Evolutionary conservation across 139 green algal genomes (phyloP).

Genomic region (Axilococcus clingmanii): DNA sequence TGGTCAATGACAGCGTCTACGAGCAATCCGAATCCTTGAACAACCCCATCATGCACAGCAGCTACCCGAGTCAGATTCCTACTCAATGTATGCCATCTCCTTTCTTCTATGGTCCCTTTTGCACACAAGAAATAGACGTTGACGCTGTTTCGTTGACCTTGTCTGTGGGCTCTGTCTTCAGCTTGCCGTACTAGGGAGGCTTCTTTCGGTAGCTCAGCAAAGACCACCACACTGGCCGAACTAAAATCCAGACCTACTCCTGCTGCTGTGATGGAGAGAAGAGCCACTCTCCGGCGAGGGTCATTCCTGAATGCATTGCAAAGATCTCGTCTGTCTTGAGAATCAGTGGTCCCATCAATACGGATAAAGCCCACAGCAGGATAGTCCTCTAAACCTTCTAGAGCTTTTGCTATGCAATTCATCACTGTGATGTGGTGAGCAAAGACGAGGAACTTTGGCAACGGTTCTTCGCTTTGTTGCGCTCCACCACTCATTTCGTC

Average conservation of each 20-base stretch:
- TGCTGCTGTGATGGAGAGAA: conserved; percentile 83
- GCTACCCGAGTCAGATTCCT: not conserved
- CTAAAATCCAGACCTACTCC: conserved; percentile 89
- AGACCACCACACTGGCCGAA: conserved; percentile 74
- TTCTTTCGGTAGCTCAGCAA: conserved; percentile 57
- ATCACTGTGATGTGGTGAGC: conserved; percentile 71
- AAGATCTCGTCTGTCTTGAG: conserved; percentile 28
- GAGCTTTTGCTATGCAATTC: conserved; percentile 28
- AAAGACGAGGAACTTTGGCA: conserved; percentile 87
- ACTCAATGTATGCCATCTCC: conserved; percentile 31
- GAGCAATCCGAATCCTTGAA: conserved; percentile 3
- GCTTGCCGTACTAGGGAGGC: conserved; percentile 63
- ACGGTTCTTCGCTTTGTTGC: too few species aligned
- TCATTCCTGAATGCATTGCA: conserved; percentile 47
- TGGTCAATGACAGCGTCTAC: conserved; percentile 13
- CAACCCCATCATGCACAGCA: conserved; percentile 1
- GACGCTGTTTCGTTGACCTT: conserved; percentile 54
- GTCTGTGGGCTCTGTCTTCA: conserved; percentile 79
- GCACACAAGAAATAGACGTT: conserved; percentile 88
- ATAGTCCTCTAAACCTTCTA: not conserved
- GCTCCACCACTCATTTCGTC: not conserved
- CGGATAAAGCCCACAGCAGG: conserved; percentile 28
- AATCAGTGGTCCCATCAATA: conserved; percentile 77
- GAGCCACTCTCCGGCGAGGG: conserved; percentile 55
- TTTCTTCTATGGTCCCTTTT: conserved; percentile 62